Evolutionary conservation across 1,139 yeast genomes (phyloP), one percentile per base, ranked within the genome.

Genomic region (Blastobotrys apis): DNA sequence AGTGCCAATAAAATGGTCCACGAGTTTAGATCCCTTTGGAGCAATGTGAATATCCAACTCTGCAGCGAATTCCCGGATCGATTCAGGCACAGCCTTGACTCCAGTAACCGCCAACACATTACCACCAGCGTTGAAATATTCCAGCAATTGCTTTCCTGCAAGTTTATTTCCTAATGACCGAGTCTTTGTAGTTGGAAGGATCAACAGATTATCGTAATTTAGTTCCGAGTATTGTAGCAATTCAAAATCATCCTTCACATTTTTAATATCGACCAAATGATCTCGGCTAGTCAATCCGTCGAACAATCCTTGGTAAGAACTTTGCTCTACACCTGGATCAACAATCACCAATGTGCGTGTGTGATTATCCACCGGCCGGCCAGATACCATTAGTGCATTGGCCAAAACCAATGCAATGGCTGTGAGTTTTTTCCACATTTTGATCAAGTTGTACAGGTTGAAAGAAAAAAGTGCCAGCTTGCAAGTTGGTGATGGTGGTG

Each of bases 31-130:
- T 42, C 80, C 82, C 60, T 80, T 83, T 47, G 96, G 95, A 34
- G 95, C 75, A 48, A 96, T 86, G 57, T 73, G 78, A 43, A 94
- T 81, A 23, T 96, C 98, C 54, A 88, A 67, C 63, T 90, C 90
- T 55, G 81, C 78, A 56, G 86, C 74, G 56, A 84, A 82, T 4
- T 74, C 68, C 49, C 88, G 76, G 26, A 83, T 66, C 19, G 82
- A 77, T 39, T 84, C 88, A 23, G 94, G 85, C 22, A 80, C 69
- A n/a, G 82, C 82, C 22, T 58, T 55, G 25, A 80, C 72, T 17
- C 74, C 67, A 0, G 81, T 73, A 23, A 87, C 69, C 16, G 82
- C 77, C 26, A 92, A 60, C 13, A 92, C 61, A 60, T 88, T 84
- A 48, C 97, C 97, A 35, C 90, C 85, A 16, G 69, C 69, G 56